Evolutionary conservation across 2,329 filamentous ascomycete species (phyloP).

Genomic region (Alternaria infectoria): DNA sequence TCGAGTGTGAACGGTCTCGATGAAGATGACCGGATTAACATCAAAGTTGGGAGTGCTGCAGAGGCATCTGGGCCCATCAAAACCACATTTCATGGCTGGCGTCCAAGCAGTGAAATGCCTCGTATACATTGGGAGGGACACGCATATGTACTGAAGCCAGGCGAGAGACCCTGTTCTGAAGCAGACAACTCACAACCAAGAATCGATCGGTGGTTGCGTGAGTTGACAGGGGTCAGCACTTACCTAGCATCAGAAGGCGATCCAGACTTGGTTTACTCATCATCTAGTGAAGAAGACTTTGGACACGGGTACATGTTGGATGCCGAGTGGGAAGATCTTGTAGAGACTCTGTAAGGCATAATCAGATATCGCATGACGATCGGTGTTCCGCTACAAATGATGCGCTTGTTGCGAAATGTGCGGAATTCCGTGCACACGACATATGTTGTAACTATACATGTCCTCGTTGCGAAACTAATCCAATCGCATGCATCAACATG

Average conservation of each 20-base stretch:
- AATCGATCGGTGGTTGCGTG: neutral
- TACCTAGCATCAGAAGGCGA: neutral
- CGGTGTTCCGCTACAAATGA: neutral
- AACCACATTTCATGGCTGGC: neutral
- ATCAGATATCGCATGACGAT: neutral
- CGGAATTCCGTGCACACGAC: neutral
- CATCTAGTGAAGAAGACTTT: neutral
- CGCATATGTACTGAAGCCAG: neutral
- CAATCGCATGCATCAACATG: neutral
- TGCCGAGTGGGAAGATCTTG: neutral
- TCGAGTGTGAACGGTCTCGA: neutral
- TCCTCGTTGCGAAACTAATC: neutral
- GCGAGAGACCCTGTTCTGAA: neutral
- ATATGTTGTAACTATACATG: neutral
- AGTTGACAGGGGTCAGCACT: neutral
- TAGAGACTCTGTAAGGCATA: neutral
- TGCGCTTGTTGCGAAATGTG: neutral
- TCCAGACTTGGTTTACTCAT: neutral
- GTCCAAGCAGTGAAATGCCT: neutral
- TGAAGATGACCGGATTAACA: neutral
- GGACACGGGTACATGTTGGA: neutral
- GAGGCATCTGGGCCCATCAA: neutral
- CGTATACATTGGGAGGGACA: neutral
- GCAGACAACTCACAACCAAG: neutral
- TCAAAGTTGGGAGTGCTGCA: neutral